Evolutionary conservation across 164 flowering plant genomes (phyloP).

Genomic region (Berberis vulgaris): DNA sequence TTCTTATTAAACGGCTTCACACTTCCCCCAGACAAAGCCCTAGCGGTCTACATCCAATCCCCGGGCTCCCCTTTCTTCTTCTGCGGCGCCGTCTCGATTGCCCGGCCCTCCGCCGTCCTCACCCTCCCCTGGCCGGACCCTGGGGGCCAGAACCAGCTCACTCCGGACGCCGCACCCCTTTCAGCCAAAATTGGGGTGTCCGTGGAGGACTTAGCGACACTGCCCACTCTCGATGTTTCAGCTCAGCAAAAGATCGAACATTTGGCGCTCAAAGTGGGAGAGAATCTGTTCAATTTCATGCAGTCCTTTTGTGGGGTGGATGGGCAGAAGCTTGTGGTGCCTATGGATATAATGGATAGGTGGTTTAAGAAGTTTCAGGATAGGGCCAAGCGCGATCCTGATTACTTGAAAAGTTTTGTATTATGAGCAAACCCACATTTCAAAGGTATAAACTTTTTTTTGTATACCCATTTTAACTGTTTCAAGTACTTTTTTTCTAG

Average conservation of each 20-base stretch:
- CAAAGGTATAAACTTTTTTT: too few species aligned
- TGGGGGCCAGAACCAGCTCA: constrained; percentile 40
- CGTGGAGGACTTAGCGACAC: constrained; percentile 64
- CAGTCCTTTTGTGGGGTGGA: constrained; percentile 94
- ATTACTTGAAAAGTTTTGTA: constrained; percentile 76
- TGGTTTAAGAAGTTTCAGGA: constrained; percentile 99
- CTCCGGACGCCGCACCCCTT: constrained; percentile 44
- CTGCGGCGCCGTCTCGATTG: constrained; percentile 71
- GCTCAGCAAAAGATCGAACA: constrained; percentile 64
- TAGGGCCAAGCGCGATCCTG: constrained; percentile 83
- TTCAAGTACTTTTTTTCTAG: too few species aligned
- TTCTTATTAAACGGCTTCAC: constrained; percentile 73
- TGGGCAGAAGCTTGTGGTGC: constrained; percentile 70
- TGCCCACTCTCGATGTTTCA: constrained; percentile 65
- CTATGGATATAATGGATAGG: constrained; percentile 88
- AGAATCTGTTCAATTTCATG: constrained; percentile 95
- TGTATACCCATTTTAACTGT: too few species aligned
- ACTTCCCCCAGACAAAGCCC: constrained; percentile 87
- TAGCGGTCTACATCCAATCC: constrained; percentile 88
- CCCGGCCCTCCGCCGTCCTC: constrained; percentile 97
- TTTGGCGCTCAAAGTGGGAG: constrained; percentile 87
- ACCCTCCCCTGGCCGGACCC: constrained; percentile 85
- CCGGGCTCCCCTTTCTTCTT: constrained; percentile 80
- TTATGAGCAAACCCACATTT: constrained; percentile 21
- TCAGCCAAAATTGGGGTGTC: constrained; percentile 94